Evolutionary conservation across 148 eudicot genomes (phyloP), one percentile per base, ranked within the genome.

Genomic region (Camellia granthamiana): DNA sequence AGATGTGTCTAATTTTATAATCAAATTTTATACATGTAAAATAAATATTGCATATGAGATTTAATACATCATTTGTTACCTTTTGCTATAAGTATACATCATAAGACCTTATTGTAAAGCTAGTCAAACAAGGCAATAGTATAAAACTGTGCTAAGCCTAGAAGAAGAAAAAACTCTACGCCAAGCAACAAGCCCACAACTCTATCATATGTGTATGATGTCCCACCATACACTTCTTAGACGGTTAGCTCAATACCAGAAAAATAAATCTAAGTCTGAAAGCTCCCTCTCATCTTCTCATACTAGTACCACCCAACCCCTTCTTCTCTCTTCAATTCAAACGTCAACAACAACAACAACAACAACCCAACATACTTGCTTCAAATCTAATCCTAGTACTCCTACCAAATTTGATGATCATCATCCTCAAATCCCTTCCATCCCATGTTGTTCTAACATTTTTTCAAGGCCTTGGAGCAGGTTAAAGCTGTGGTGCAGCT

Each of bases 81-180:
- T 55, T 55, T 55, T 55, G 58, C 58, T 55, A 55, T 55, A 55
- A 55, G 13, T 9, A 55, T 55, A 12, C 58, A 75, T 75, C 46
- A 75, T 75, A 5, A 46, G 1, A 43, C 42, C 41, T 44, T 11
- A 6, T 15, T 0, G 14, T 8, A 78, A 55, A 58, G 62, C 75
- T 78, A 69, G 43, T 56, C 55, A 69, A 78, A 56, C 21, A 78
- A 78, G 81, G 41, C 74, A 30, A 59, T 68, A 55, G 18, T 76
- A 60, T 61, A 54, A 0, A 73, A n/a, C 10, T 66, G 13, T 23
- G 73, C 54, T 56, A 6, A 18, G 14, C 59, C 46, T 6, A n/a
- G 13, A 80, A 62, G 62, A 56, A 75, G 80, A 80, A 83, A 83
- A 80, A 81, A 79, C 86, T 86, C 84, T 86, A 86, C 88, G 84